A percentile compares a stretch with the other conserved stretches of the same genome.
phyloP scores from a whole-genome alignment of 1,284 basidiomycete species.

The Puccinia triticina region DNA sequence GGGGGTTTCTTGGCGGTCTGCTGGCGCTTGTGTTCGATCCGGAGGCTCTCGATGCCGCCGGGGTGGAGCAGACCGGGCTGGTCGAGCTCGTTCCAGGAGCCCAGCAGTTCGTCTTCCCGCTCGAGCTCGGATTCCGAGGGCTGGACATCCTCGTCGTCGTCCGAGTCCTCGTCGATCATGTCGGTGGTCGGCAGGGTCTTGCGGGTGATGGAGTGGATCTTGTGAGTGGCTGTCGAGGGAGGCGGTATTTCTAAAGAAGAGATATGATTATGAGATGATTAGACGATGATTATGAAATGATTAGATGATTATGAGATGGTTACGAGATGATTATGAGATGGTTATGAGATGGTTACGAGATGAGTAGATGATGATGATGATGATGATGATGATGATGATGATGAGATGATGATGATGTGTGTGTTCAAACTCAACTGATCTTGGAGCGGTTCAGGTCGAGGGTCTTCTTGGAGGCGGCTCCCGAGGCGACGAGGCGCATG shows the following conservation, averaged over 20 bases:
- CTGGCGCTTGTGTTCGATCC: conserved; percentile 16
- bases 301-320: too few relatives aligned
- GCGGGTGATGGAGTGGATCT: conserved; percentile 27
- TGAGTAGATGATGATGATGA: too few relatives aligned
- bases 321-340: too few relatives aligned
- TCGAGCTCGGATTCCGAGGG: conserved; percentile 5
- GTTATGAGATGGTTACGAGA: too few relatives aligned
- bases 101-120: conserved; percentile 24
- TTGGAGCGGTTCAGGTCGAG: background rate
- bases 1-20: background rate
- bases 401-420: too few relatives aligned
- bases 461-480: background rate
- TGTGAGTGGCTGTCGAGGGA: background rate
- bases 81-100: conserved; percentile 11
- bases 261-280: too few relatives aligned
- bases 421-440: background rate
- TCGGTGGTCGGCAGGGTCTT: background rate
- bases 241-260: background rate
- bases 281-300: too few relatives aligned
- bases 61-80: conserved; percentile 17
- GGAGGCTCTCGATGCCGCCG: background rate
- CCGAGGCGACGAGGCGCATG: conserved; percentile 63
- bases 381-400: too few relatives aligned
- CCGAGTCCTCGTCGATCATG: conserved; percentile 7
- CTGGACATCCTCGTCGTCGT: background rate